Base-by-base conservation (phyloP, 441 rosid species). In the Dalechampia spathulata region DNA sequence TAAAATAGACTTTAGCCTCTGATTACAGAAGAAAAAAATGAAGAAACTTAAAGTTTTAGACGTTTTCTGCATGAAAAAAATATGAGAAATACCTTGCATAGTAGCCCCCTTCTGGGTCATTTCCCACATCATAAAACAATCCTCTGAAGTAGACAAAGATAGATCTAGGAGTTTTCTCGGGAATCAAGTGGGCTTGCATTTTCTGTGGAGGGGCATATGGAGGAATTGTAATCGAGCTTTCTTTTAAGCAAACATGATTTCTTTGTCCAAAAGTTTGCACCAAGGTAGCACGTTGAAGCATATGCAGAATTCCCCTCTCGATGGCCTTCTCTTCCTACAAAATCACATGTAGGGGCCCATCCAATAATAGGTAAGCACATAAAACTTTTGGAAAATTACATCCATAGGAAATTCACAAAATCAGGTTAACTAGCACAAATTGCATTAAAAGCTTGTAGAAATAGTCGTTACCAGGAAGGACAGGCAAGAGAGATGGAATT, bases 181-280 rank as follows among this genome's bases (percentile, higher is more conserved):
- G 86, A 73, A 91, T 91, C 45, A 72, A 79, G 75, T 79, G 96
- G 27, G 91, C 70, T 53, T 83, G 86, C 89, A 91, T 91, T 71
- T 91, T 91, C 65, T 88, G 98, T 6, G 96, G 94, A 2, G 98
- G 98, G 28, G 98, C 98, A 75, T 78, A 91, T 34, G 95, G 95
- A 22, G 98, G 98, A 65, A 86, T 76, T 21, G 89, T 91, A 60
- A 91, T 88, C 1, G 95, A 86, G 55, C 96, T 95, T 36, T 81
- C 70, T 19, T 84, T 87, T 58, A 84, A 75, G 77, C 95, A 88
- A 45, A 91, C 98, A 63, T 88, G 96, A 72, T 91, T 91, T 57
- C 79, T 69, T 57, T 91, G 96, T 62, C 98, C 98, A 71, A 91
- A 88, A 46, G 98, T 91, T 55, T 91, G 98, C 53, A 88, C 98